Evolutionary conservation across 2,329 filamentous ascomycete species (phyloP).

Genomic region (Cercospora sesami): DNA sequence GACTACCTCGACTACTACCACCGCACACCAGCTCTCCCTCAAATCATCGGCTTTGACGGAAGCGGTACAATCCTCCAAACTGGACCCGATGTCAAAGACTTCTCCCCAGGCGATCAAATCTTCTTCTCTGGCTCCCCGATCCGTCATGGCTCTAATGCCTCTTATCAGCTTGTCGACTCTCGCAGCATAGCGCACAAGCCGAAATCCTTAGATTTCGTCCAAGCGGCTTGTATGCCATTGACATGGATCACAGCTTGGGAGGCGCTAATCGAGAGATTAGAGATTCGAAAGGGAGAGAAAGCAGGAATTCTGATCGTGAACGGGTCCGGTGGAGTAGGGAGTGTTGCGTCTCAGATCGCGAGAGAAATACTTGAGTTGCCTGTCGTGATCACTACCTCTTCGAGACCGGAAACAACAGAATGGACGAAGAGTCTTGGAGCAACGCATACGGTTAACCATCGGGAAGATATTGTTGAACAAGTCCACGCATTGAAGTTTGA

Average conservation of each 20-base stretch:
- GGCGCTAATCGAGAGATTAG: conserved; percentile 46
- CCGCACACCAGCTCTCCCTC: conserved; percentile 17
- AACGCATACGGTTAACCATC: conserved; percentile 48
- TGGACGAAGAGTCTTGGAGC: conserved; percentile 46
- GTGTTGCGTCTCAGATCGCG: conserved; percentile 49
- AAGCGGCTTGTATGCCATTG: conserved; percentile 49
- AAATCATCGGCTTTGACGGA: conserved; percentile 49
- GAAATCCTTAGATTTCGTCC: conserved; percentile 41
- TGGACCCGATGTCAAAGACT: conserved; percentile 39
- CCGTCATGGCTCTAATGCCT: conserved; percentile 46
- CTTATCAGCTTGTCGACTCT: conserved; percentile 47
- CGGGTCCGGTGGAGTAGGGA: conserved; percentile 49
- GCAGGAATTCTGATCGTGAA: conserved; percentile 47
- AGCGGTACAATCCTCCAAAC: conserved; percentile 42
- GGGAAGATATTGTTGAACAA: conserved; percentile 42
- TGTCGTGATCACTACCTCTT: conserved; percentile 46
- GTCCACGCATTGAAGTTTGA: conserved; percentile 28
- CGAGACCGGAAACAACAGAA: conserved; percentile 43
- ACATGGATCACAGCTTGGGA: conserved; percentile 50
- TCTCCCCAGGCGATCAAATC: conserved; percentile 47
- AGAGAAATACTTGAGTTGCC: conserved; percentile 29
- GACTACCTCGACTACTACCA: conserved; percentile 44
- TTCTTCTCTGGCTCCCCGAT: conserved; percentile 46
- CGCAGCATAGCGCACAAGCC: conserved; percentile 45
- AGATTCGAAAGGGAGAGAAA: conserved; percentile 41